Evolutionary conservation across 768 basidiomycete genomes (phyloP).

Genomic region (Saitozyma sp.): DNA sequence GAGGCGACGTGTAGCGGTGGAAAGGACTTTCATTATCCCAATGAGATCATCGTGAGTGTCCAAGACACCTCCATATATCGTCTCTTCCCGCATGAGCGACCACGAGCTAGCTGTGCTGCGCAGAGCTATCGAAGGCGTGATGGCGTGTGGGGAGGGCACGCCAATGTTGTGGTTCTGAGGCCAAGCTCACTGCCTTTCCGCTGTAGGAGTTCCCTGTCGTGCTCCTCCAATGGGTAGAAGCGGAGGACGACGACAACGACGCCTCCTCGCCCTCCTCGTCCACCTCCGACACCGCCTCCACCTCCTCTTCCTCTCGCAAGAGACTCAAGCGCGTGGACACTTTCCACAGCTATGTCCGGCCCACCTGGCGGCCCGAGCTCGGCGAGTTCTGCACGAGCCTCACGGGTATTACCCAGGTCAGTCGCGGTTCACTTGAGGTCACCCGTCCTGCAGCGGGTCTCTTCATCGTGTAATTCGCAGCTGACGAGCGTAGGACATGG

Average conservation of each 20-base stretch:
- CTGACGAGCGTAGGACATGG: slow-evolving; percentile 64
- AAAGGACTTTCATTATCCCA: slow-evolving; percentile 76
- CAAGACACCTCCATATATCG: not conserved
- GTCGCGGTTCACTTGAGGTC: slow-evolving; percentile 35
- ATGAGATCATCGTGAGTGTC: slow-evolving; percentile 86
- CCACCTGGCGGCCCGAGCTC: slow-evolving; percentile 79
- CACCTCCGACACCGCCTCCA: slow-evolving; percentile 54
- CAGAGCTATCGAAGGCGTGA: not conserved
- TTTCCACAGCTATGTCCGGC: slow-evolving; percentile 84
- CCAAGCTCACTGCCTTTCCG: not conserved
- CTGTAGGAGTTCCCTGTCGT: slow-evolving; percentile 89
- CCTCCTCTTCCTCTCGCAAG: slow-evolving; percentile 41
- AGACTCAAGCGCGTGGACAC: slow-evolving; percentile 59
- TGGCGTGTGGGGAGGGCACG: not conserved
- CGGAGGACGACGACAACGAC: slow-evolving; percentile 22
- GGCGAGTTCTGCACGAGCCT: slow-evolving; percentile 80
- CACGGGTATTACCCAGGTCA: slow-evolving; percentile 90
- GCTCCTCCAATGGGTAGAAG: slow-evolving; percentile 69
- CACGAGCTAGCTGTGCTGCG: too few species aligned
- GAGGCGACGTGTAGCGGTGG: slow-evolving; percentile 56
- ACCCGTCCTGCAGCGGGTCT: not conserved
- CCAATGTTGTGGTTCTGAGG: not conserved
- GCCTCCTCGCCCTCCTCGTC: slow-evolving; percentile 46
- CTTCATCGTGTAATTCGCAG: not conserved
- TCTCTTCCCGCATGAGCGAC: too few species aligned